Evolutionary conservation across 163 green algal species (phyloP).

Genomic region (Trebouxiophyceae sp.): DNA sequence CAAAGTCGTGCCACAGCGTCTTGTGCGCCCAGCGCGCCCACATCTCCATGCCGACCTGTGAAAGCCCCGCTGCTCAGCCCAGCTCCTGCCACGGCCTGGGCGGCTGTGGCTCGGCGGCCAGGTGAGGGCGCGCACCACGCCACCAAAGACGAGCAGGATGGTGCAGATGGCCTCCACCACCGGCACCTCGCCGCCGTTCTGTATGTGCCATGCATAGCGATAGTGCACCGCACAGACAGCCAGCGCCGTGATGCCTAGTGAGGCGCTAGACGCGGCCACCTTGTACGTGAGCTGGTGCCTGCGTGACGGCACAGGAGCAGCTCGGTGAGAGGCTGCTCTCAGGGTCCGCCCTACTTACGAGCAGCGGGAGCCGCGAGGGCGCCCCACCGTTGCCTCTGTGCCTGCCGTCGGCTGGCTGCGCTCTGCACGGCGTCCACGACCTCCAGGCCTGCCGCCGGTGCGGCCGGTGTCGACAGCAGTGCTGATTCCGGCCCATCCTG

Average conservation of each 20-base stretch:
- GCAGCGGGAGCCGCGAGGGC: no score
- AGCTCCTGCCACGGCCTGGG: background rate
- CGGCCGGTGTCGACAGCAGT: no score
- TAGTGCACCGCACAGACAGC: conserved; percentile 60
- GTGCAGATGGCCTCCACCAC: conserved; percentile 53
- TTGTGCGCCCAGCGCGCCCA: conserved; percentile 89
- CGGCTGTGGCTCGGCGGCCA: background rate
- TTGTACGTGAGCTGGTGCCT: conserved; percentile 71
- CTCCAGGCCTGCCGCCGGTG: no score
- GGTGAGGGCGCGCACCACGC: conserved; percentile 39
- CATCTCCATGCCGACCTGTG: conserved; percentile 87
- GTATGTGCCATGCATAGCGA: conserved; percentile 55
- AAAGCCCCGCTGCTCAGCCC: background rate
- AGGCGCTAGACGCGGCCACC: conserved; percentile 57
- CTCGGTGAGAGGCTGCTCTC: no score
- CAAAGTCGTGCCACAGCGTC: conserved; percentile 85
- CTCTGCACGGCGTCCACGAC: no score
- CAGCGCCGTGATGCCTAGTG: conserved; percentile 35
- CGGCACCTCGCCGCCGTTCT: conserved; percentile 37
- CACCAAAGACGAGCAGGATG: conserved; percentile 60
- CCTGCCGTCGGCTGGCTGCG: no score
- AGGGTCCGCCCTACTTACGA: no score
- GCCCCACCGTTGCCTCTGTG: no score
- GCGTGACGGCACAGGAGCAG: conserved; percentile 1
- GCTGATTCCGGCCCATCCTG: no score